Percentiles rank a stretch among this genome's conserved stretches.
These are phyloP conservation scores for Claviceps sp. DNA, from an alignment of 2,329 filamentous ascomycete species.

Conservation along the genomic window DNA sequence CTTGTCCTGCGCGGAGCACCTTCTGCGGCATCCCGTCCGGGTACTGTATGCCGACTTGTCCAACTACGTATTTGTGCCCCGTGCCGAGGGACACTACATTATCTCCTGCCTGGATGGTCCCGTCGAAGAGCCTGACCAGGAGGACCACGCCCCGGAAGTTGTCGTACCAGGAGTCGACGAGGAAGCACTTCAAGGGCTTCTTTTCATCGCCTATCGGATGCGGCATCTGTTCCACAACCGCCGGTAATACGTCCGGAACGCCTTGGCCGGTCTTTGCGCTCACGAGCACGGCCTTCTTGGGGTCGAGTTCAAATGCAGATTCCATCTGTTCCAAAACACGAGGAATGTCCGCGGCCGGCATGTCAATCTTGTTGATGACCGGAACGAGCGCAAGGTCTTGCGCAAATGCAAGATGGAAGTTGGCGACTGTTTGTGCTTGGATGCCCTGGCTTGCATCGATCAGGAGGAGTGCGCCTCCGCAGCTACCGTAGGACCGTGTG, in stretches of 20 bases:
- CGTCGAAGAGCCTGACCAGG: slow-evolving; percentile 83
- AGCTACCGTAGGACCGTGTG: slow-evolving; percentile 88
- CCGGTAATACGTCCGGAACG: slow-evolving; percentile 68
- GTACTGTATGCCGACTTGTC: slow-evolving; percentile 95
- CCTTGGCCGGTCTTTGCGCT: slow-evolving; percentile 92
- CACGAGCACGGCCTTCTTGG: slow-evolving; percentile 54
- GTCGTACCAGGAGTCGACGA: slow-evolving; percentile 98
- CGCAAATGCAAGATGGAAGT: slow-evolving; percentile 94
- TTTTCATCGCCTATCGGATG: slow-evolving; percentile 59
- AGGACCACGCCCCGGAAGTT: slow-evolving; percentile 89
- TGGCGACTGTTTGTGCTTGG: slow-evolving; percentile 95
- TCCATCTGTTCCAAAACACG: slow-evolving; percentile 77
- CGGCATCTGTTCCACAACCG: slow-evolving; percentile 75
- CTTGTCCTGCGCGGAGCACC: slow-evolving; percentile 74
- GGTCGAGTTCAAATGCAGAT: slow-evolving; percentile 76
- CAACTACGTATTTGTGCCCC: slow-evolving; percentile 78
- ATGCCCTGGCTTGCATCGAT: slow-evolving; percentile 95
- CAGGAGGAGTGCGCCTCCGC: slow-evolving; percentile 79
- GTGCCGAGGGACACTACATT: slow-evolving; percentile 81
- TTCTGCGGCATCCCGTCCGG: slow-evolving; percentile 74
- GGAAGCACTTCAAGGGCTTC: slow-evolving; percentile 66
- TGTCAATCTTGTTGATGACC: slow-evolving; percentile 93
- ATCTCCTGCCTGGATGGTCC: slow-evolving; percentile 69
- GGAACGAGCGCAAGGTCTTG: slow-evolving; percentile 79
- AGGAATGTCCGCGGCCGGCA: slow-evolving; percentile 77